A percentile compares a stretch with the other conserved stretches of the same genome.
phyloP scores from a whole-genome alignment of 345 rosid genomes.

The Citrus sp. region DNA sequence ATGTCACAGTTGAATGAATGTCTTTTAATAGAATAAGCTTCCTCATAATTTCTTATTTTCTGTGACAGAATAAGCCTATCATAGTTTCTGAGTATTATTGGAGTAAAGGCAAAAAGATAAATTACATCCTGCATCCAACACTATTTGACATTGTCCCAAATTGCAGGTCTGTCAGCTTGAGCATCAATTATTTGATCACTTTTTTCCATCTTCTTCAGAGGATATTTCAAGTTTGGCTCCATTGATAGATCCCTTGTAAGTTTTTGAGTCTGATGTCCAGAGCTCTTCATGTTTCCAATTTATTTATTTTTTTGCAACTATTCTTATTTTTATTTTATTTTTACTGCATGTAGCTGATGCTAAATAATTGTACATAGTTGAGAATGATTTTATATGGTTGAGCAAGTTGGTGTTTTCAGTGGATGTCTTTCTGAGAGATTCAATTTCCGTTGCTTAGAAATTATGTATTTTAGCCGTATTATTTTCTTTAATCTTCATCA shows the following conservation, averaged over 20 bases:
- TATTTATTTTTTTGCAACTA: neutral
- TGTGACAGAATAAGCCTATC: too few species aligned
- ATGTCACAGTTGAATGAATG: too few species aligned
- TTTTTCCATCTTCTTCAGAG: conserved; percentile 87
- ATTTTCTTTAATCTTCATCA: neutral
- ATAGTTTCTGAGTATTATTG: too few species aligned
- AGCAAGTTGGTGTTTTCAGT: neutral
- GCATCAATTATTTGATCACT: conserved; percentile 92
- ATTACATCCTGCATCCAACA: too few species aligned
- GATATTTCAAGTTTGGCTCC: conserved; percentile 92
- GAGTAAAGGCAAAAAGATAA: too few species aligned
- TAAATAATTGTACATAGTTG: conserved; percentile 4
- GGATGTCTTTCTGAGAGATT: neutral
- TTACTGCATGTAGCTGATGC: neutral
- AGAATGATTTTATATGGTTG: conserved; percentile 1
- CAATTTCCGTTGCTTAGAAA: neutral
- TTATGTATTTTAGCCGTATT: neutral
- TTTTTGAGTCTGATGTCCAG: neutral
- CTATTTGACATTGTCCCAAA: neutral
- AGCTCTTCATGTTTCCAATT: conserved; percentile 1
- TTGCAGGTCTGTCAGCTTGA: conserved; percentile 95
- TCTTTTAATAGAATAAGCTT: too few species aligned
- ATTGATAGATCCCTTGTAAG: conserved; percentile 91
- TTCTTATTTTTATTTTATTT: neutral
- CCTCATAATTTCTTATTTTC: too few species aligned